These are phyloP conservation scores for Tuber melanosporum DNA, from an alignment of 495 filamentous ascomycete genomes.

Conservation along the genomic window DNA sequence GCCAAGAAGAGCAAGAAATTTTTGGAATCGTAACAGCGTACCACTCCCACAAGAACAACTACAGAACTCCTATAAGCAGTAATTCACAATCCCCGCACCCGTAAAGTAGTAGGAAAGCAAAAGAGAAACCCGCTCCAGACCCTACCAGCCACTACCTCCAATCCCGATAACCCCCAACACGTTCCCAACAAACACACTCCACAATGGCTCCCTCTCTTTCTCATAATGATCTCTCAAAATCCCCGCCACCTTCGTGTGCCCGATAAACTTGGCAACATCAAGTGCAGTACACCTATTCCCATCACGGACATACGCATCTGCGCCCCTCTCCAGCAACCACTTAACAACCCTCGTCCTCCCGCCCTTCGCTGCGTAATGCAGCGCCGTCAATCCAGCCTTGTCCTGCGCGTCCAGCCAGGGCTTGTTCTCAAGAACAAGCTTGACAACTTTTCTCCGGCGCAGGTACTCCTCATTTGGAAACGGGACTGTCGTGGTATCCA, in stretches of 20 bases:
- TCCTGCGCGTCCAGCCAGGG: not conserved
- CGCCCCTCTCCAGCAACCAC: slow-evolving; percentile 7
- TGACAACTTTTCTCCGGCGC: not conserved
- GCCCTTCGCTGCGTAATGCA: slow-evolving; percentile 9
- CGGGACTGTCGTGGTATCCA: not conserved
- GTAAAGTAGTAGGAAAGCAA: not conserved
- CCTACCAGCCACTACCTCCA: not conserved
- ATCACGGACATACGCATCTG: not conserved
- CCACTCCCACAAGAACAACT: not conserved
- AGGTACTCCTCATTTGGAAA: not conserved
- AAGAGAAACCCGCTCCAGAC: not conserved
- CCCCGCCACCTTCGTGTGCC: not conserved
- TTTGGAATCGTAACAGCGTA: not conserved
- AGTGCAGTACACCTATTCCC: not conserved
- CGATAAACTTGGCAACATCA: not conserved
- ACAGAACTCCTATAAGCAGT: not conserved
- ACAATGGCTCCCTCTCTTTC: not conserved
- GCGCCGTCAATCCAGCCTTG: slow-evolving; percentile 7
- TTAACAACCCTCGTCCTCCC: not conserved
- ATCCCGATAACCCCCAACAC: not conserved
- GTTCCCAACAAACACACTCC: not conserved
- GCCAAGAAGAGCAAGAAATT: not conserved
- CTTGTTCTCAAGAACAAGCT: not conserved
- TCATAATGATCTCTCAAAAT: not conserved
- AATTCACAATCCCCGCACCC: not conserved